phyloP scores from a whole-genome alignment of 139 green algal species.

The Haematococcus sp. region DNA sequence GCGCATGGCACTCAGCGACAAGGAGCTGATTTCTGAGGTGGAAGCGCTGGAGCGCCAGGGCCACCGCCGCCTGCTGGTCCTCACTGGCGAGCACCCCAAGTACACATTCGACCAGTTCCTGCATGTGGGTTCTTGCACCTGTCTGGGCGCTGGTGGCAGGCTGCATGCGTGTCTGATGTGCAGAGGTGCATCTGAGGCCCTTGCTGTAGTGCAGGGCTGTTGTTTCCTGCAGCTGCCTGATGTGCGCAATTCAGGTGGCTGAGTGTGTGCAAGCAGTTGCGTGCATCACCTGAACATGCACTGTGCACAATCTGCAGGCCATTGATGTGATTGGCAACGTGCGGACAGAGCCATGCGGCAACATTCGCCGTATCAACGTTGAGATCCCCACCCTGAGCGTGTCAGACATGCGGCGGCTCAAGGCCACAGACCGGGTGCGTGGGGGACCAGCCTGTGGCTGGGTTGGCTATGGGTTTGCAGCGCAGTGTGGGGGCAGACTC shows the following conservation, averaged over 20 bases:
- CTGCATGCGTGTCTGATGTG: background rate
- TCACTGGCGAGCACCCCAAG: constrained; percentile 68
- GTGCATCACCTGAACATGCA: too few relatives aligned
- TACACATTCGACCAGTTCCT: constrained; percentile 73
- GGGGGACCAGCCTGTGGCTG: too few relatives aligned
- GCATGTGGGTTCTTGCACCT: constrained; percentile 28
- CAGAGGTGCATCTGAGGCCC: too few relatives aligned
- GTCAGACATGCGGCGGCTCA: constrained; percentile 70
- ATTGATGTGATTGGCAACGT: constrained; percentile 52
- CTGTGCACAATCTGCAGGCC: too few relatives aligned
- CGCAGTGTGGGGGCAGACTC: too few relatives aligned
- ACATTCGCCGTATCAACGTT: constrained; percentile 71
- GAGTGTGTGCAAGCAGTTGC: too few relatives aligned
- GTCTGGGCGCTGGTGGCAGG: background rate
- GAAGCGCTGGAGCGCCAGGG: constrained; percentile 57
- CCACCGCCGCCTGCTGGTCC: constrained; percentile 63
- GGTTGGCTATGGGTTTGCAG: too few relatives aligned
- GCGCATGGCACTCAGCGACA: constrained; percentile 36
- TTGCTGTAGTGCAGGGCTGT: too few relatives aligned
- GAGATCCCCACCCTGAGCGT: constrained; percentile 70
- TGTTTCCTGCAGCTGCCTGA: too few relatives aligned
- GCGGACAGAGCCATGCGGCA: constrained; percentile 58
- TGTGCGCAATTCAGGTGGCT: too few relatives aligned
- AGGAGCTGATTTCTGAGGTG: constrained; percentile 56
- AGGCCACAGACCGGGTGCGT: constrained; percentile 62